These are phyloP conservation scores for Fusarium redolens DNA, from an alignment of 2,329 filamentous ascomycete genomes.

Conservation along the genomic window DNA sequence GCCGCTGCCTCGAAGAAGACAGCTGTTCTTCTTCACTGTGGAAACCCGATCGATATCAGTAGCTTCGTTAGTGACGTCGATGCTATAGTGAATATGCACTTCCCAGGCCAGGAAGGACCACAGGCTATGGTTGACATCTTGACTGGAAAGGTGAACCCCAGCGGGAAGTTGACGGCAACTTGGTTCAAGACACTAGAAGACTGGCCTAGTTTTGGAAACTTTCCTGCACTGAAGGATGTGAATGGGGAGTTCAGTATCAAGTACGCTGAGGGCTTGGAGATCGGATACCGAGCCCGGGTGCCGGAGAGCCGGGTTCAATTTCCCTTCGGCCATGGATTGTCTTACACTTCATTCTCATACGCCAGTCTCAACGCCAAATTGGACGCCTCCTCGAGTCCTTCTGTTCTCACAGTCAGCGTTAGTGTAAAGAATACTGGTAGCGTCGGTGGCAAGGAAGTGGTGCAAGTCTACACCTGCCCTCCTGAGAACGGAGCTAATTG, in stretches of 20 bases:
- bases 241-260: background rate
- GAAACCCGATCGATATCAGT: background rate
- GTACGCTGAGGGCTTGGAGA: conserved; percentile 19
- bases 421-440: conserved; percentile 12
- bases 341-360: conserved; percentile 17
- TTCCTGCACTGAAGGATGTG: conserved; percentile 7
- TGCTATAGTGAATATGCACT: background rate
- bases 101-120: background rate
- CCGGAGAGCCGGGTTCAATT: background rate
- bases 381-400: background rate
- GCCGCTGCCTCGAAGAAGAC: background rate
- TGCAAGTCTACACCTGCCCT: conserved; percentile 12
- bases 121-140: background rate
- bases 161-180: background rate
- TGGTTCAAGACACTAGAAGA: background rate
- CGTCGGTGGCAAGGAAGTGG: conserved; percentile 16
- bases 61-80: background rate
- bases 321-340: conserved; percentile 25
- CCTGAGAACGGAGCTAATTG: background rate
- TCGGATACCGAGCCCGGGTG: conserved; percentile 21
- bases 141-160: background rate
- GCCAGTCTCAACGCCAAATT: background rate
- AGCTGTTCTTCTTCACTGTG: background rate
- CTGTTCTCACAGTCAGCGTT: accelerated
- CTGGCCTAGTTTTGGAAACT: background rate